These are phyloP conservation scores for Lonicera japonica DNA, from an alignment of 129 eudicot genomes.

Conservation along the genomic window DNA sequence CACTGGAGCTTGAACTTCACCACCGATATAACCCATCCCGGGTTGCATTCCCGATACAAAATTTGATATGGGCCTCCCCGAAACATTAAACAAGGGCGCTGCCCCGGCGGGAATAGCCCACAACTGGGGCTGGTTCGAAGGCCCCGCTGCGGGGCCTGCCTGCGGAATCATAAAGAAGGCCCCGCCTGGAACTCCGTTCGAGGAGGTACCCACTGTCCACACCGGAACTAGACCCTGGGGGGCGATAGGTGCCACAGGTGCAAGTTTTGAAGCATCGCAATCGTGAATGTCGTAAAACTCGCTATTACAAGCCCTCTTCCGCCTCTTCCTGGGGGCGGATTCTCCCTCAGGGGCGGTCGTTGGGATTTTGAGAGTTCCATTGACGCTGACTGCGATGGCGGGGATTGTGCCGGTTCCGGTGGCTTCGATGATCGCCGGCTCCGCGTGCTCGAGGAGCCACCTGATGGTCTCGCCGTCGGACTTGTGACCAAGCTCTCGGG, in stretches of 20 bases:
- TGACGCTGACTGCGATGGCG: conserved; percentile 84
- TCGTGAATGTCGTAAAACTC: conserved; percentile 55
- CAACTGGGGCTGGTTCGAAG: conserved; percentile 41
- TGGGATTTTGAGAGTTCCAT: conserved; percentile 75
- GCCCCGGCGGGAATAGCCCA: conserved; percentile 80
- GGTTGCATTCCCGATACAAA: conserved; percentile 32
- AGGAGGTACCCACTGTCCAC: conserved; percentile 40
- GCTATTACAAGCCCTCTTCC: conserved; percentile 50
- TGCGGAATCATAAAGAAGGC: conserved; percentile 59
- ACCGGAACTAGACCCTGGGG: conserved; percentile 67
- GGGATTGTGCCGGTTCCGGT: conserved; percentile 92
- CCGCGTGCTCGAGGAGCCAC: conserved; percentile 84
- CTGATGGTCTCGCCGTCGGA: conserved; percentile 82
- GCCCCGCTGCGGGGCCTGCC: conserved; percentile 9
- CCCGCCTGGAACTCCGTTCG: conserved; percentile 34
- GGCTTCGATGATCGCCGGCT: conserved; percentile 77
- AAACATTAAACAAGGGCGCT: conserved; percentile 44
- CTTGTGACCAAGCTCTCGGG: conserved; percentile 74
- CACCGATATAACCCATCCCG: neutral
- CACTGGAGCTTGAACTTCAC: conserved; percentile 3
- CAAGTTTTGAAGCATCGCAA: conserved; percentile 34
- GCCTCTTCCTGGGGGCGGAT: conserved; percentile 22
- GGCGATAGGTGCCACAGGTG: conserved; percentile 58
- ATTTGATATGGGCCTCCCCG: conserved; percentile 47
- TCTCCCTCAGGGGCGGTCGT: conserved; percentile 27